phyloP scores from a whole-genome alignment of 371 early-diverging fungal genomes.

The Nematocida displodere region DNA sequence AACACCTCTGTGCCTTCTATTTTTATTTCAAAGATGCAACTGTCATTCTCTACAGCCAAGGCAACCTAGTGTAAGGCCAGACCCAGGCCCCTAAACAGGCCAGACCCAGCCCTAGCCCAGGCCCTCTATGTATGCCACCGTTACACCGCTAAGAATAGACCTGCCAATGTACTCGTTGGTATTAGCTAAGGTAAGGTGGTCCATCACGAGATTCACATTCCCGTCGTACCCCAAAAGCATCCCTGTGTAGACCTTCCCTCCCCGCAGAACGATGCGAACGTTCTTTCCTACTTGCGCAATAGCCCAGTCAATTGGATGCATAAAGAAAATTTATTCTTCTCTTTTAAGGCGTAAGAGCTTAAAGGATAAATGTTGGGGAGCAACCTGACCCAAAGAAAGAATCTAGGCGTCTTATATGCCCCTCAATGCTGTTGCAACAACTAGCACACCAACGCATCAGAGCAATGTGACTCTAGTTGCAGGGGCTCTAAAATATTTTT shows the following conservation, averaged over 20 bases:
- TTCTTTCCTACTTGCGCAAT: constrained; percentile 20
- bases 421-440: constrained; percentile 32
- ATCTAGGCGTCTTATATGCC: too few species aligned
- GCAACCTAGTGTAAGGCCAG: constrained; percentile 11
- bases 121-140: constrained; percentile 51
- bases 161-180: constrained; percentile 15
- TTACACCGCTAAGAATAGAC: constrained; percentile 22
- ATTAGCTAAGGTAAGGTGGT: neutral
- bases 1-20: constrained; percentile 3
- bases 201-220: constrained; percentile 37
- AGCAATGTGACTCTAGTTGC: constrained; percentile 39
- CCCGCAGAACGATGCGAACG: constrained; percentile 30
- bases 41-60: constrained; percentile 10
- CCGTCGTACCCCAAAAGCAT: constrained; percentile 27
- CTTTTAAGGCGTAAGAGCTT: constrained; percentile 37
- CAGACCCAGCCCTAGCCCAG: too few species aligned
- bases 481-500: constrained; percentile 8
- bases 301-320: constrained; percentile 50
- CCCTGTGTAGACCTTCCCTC: constrained; percentile 35
- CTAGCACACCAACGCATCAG: constrained; percentile 28
- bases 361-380: constrained; percentile 33
- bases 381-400: neutral
- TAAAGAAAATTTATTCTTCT: constrained; percentile 18
- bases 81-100: neutral
- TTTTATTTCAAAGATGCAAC: constrained; percentile 46